Percentiles rank a stretch among this genome's conserved stretches.
Evolutionary conservation across 768 basidiomycete species (phyloP).

Genomic region (Chalciporus piperatus): DNA sequence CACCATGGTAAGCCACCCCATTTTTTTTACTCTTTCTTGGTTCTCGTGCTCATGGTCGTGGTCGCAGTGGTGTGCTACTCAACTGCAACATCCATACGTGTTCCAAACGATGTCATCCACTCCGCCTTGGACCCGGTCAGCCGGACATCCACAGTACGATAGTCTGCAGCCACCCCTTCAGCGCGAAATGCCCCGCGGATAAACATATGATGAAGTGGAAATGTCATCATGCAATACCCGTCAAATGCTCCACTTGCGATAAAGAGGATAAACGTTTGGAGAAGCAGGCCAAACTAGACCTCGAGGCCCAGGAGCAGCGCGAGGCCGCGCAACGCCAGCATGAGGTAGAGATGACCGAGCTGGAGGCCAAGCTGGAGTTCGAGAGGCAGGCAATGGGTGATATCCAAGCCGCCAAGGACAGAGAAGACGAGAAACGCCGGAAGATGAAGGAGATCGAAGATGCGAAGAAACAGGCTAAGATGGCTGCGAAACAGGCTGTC

Average conservation of each 20-base stretch:
- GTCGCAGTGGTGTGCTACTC: slow-evolving; percentile 44
- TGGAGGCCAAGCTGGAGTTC: slow-evolving; percentile 39
- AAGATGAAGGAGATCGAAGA: slow-evolving; percentile 44
- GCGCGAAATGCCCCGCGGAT: slow-evolving; percentile 38
- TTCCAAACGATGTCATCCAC: slow-evolving; percentile 59
- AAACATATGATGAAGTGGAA: slow-evolving; percentile 43
- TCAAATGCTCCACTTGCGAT: slow-evolving; percentile 47
- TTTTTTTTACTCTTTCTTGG: not conserved
- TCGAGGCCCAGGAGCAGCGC: slow-evolving; percentile 40
- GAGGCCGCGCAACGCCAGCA: slow-evolving; percentile 48
- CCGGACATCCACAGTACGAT: slow-evolving; percentile 29
- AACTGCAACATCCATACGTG: slow-evolving; percentile 54
- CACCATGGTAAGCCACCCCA: slow-evolving; percentile 48
- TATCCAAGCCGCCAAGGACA: slow-evolving; percentile 34
- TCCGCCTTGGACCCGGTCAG: slow-evolving; percentile 46
- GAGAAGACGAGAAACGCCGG: slow-evolving; percentile 35
- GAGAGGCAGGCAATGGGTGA: slow-evolving; percentile 33
- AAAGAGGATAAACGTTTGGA: slow-evolving; percentile 38
- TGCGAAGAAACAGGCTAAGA: slow-evolving; percentile 11
- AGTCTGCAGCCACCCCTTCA: slow-evolving; percentile 40
- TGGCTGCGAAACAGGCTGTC: slow-evolving; percentile 6
- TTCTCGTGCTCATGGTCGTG: no score
- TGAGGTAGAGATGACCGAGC: slow-evolving; percentile 36
- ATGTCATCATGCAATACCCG: slow-evolving; percentile 40
- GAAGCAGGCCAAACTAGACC: slow-evolving; percentile 38